phyloP scores from a whole-genome alignment of 306 rosid species.

The Trifolium subterraneum region DNA sequence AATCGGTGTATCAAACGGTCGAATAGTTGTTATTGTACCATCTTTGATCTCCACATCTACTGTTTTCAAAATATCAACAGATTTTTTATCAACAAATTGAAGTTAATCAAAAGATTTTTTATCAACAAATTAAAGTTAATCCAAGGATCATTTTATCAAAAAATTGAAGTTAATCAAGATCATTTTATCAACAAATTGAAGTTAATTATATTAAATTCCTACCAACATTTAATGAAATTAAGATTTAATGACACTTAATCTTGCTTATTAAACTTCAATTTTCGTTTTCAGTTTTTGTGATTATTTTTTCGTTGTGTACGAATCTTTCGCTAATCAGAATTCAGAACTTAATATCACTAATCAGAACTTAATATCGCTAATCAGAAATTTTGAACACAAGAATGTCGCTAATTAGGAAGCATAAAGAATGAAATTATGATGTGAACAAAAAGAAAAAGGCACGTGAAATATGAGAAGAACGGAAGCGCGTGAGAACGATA shows the following conservation, averaged over 20 bases:
- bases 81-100: conserved; percentile 14
- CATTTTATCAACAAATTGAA: background rate
- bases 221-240: background rate
- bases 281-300: background rate
- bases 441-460: background rate
- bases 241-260: background rate
- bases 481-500: conserved; percentile 17
- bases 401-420: background rate
- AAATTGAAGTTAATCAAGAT: conserved; percentile 2
- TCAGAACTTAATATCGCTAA: background rate
- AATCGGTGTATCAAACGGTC: conserved; percentile 32
- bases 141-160: too few species aligned
- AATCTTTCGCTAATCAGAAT: too few species aligned
- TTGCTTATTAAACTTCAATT: conserved; percentile 21
- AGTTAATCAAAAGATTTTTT: background rate
- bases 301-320: too few species aligned
- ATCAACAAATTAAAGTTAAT: conserved; percentile 3
- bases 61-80: conserved; percentile 43
- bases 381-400: background rate
- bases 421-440: background rate
- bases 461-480: background rate
- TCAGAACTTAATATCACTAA: too few species aligned
- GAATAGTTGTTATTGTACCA: conserved; percentile 47
- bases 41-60: conserved; percentile 49
- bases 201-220: conserved; percentile 18